These are phyloP conservation scores for Capsella bursapastoris DNA, from an alignment of 345 rosid species.

Conservation along the genomic window DNA sequence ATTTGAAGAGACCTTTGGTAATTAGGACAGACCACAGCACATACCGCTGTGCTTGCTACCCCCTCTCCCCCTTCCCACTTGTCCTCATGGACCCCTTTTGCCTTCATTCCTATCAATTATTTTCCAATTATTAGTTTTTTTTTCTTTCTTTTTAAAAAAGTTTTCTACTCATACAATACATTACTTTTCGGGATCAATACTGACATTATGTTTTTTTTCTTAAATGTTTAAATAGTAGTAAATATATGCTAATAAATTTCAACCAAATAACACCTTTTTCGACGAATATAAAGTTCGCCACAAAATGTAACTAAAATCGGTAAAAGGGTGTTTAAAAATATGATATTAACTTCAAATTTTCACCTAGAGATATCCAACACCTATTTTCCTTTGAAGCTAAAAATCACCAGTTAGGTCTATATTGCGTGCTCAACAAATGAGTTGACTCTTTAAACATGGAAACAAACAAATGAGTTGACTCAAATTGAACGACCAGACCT, in stretches of 20 bases:
- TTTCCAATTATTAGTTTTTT: neutral
- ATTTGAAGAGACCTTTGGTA: conserved; percentile 1
- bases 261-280: neutral
- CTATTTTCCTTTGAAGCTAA: neutral
- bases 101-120: conserved; percentile 28
- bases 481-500: neutral
- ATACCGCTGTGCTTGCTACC: conserved; percentile 14
- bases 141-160: neutral
- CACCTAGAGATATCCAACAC: neutral
- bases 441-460: too few relatives aligned
- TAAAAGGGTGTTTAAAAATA: neutral
- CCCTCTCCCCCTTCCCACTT: conserved; percentile 25
- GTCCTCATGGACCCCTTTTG: conserved; percentile 33
- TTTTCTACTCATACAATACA: neutral
- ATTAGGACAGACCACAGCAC: conserved; percentile 30
- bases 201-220: neutral
- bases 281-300: neutral
- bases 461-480: neutral
- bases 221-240: neutral
- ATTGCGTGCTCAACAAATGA: neutral
- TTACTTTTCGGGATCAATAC: neutral
- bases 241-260: neutral
- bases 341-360: neutral
- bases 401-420: neutral
- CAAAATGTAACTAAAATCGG: neutral